A percentile compares a stretch with the other conserved stretches of the same genome.
phyloP scores from a whole-genome alignment of 164 flowering plant genomes.

The Kingdonia uniflora region DNA sequence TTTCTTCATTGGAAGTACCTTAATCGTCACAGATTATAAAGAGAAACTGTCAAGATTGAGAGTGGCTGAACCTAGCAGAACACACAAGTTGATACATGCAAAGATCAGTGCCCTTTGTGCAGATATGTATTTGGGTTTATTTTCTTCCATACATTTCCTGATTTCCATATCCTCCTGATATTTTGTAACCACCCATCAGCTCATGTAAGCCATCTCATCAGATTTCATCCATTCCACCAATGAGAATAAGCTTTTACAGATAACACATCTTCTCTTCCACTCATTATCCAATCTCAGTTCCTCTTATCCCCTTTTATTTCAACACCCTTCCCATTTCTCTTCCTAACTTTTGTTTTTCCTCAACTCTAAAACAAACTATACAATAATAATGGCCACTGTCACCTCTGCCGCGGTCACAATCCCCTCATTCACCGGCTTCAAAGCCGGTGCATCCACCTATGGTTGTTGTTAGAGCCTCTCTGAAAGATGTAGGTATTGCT shows the following conservation, averaged over 20 bases:
- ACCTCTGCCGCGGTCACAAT: constrained; percentile 59
- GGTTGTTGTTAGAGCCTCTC: constrained; percentile 41
- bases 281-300: constrained; percentile 16
- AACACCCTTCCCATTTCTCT: not conserved
- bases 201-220: no score
- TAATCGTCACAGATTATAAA: no score
- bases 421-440: constrained; percentile 73
- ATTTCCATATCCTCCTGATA: not conserved
- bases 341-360: constrained; percentile 2
- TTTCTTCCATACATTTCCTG: constrained; percentile 6
- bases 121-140: no score
- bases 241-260: constrained; percentile 20
- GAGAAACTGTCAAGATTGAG: no score
- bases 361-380: not conserved
- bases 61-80: no score
- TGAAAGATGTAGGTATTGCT: constrained; percentile 56
- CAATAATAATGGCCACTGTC: constrained; percentile 39
- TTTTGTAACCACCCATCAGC: constrained; percentile 13
- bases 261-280: constrained; percentile 17
- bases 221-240: constrained; percentile 32
- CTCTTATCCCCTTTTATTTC: constrained; percentile 8
- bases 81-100: no score
- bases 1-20: no score
- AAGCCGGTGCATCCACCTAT: constrained; percentile 26
- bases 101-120: no score